phyloP scores from a whole-genome alignment of 2,329 filamentous ascomycete genomes.

The Lachnellula arida region DNA sequence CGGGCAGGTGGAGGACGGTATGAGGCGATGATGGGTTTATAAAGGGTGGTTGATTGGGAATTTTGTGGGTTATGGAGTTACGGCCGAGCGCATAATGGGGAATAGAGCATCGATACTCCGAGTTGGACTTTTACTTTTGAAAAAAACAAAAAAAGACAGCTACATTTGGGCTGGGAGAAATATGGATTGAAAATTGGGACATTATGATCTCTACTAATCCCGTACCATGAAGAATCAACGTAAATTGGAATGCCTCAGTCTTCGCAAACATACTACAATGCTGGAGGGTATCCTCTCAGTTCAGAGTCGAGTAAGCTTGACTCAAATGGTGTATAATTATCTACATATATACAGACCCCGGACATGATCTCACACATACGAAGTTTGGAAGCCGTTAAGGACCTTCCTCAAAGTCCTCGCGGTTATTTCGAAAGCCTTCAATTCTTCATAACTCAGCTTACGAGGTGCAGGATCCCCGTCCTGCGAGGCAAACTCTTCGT shows the following conservation, averaged over 20 bases:
- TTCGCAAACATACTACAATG: too few relatives aligned
- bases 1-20: constrained; percentile 38
- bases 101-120: background rate
- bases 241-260: too few relatives aligned
- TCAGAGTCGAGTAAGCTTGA: too few relatives aligned
- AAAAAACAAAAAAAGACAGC: too few relatives aligned
- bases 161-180: too few relatives aligned
- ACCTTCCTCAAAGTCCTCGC: constrained; percentile 13
- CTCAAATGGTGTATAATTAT: constrained; percentile 3
- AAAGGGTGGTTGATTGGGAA: background rate
- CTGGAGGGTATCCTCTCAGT: too few relatives aligned
- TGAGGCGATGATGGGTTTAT: constrained; percentile 17
- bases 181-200: too few relatives aligned
- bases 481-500: background rate
- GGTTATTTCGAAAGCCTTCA: constrained; percentile 15
- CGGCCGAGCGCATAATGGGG: background rate
- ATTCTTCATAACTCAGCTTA: constrained; percentile 4
- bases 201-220: too few relatives aligned
- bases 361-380: constrained; percentile 6
- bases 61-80: background rate
- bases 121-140: background rate
- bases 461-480: background rate
- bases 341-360: constrained; percentile 1
- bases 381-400: constrained; percentile 7
- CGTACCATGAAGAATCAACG: too few relatives aligned